phyloP scores from a whole-genome alignment of 305 asterid genomes.

The Solanum aculeatissimum region DNA sequence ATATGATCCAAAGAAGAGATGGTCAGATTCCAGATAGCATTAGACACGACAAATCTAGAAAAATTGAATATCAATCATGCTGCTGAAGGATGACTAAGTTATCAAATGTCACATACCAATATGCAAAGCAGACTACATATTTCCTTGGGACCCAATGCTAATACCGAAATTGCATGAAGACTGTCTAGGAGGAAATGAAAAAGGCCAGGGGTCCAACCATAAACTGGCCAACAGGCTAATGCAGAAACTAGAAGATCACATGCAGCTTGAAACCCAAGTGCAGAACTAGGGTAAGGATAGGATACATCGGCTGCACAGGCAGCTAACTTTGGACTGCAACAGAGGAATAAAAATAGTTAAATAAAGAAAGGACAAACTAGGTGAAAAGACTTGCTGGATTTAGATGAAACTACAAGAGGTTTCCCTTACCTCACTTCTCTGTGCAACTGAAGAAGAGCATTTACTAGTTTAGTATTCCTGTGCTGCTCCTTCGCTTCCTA shows the following conservation, averaged over 20 bases:
- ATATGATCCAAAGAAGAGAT: slow-evolving; percentile 5
- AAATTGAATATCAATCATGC: neutral
- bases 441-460: slow-evolving; percentile 73
- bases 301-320: slow-evolving; percentile 62
- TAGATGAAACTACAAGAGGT: neutral
- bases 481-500: slow-evolving; percentile 93
- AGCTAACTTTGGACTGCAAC: slow-evolving; percentile 87
- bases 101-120: slow-evolving; percentile 45
- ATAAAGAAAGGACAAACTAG: neutral
- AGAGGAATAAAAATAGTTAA: slow-evolving; percentile 2
- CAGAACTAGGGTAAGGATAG: slow-evolving; percentile 62
- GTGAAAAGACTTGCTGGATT: neutral
- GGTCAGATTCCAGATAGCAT: neutral
- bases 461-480: slow-evolving; percentile 81
- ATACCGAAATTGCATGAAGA: slow-evolving; percentile 63
- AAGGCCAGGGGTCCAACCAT: slow-evolving; percentile 94
- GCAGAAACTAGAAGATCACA: slow-evolving; percentile 91
- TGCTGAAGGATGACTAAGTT: neutral
- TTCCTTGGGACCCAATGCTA: slow-evolving; percentile 94
- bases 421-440: slow-evolving; percentile 71
- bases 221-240: slow-evolving; percentile 93
- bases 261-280: slow-evolving; percentile 78
- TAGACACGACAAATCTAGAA: neutral
- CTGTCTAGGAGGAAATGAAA: slow-evolving; percentile 56
- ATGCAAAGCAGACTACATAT: slow-evolving; percentile 79